A percentile compares a stretch with the other conserved stretches of the same genome.
Conservation (phyloP, 2,329 filamentous ascomycete genomes). For the Aspergillus fumigatiaffinis region DNA sequence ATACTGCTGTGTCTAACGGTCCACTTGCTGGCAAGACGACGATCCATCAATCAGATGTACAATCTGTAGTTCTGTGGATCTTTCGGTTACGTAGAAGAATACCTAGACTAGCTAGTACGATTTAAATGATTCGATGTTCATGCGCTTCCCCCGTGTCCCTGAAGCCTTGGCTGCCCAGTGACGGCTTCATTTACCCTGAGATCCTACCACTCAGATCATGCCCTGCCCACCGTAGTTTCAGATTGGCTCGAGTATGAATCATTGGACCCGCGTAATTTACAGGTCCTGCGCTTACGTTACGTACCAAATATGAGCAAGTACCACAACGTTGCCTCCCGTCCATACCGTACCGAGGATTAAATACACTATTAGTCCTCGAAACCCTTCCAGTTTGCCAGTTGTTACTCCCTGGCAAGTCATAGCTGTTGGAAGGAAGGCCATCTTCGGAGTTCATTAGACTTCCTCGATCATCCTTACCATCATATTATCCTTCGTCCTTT, state of each 20-base stretch:
- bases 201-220: not conserved
- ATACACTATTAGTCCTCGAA: constrained; percentile 1
- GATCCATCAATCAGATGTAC: not conserved
- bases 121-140: not conserved
- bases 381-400: constrained; percentile 3
- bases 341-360: not conserved
- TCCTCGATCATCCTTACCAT: not conserved
- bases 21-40: not conserved
- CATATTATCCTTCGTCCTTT: not conserved
- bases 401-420: not conserved
- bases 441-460: not conserved
- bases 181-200: not conserved
- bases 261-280: not conserved
- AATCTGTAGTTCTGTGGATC: not conserved
- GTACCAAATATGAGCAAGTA: not conserved
- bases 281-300: not conserved
- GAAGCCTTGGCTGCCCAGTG: not conserved
- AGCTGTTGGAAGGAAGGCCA: not conserved
- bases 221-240: not conserved
- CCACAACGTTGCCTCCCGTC: not conserved
- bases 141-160: not conserved
- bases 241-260: not conserved
- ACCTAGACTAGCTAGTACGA: not conserved
- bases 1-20: not conserved
- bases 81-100: not conserved